Evolutionary conservation across 73 alveolate species (phyloP), one percentile per base, ranked within the genome.

Genomic region (Paramecium sexaurelia): DNA sequence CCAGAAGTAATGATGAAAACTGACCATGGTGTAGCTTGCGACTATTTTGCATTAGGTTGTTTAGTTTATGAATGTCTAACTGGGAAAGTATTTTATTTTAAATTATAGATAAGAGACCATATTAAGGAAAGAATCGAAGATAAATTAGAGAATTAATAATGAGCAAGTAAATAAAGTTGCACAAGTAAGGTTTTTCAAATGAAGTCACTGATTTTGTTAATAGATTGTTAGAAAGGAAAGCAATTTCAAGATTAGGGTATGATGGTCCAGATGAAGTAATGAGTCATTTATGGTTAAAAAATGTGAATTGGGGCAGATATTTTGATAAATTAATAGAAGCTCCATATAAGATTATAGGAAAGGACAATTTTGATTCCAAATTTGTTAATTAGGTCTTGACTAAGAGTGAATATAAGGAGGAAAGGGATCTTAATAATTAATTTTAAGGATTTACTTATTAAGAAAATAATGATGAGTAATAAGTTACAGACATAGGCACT

Each of bases 171-270:
- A 92, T 94, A 6, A 90, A 95, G 68, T 84, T 97, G 20, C 96
- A 96, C 55, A 95, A 92, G 66, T 55, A 84, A 75, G 99, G 99
- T 55, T 97, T 98, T 97, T 78, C 97, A 1, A 66, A 93, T 51
- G 99, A 97, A 92, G 96, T 98, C 40, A 98, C 98, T 39, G 99
- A 97, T 90, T 97, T 97, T 87, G 96, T 97, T 13, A 97, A 96
- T 92, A 98, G 95, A 86, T 95, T 95, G 5, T 29, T 98, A 8
- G 85, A 97, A 91, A 96, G 99, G 90, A 96, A 97, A 66, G 93
- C 95, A 22, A 89, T 92, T 75, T 92, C 94, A 61, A 94, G 99
- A 92, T 92, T 97, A 40, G 99, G 99, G 29, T 85, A 55, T 75
- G 92, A 94, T 67, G 99, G 99, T 1, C 97, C 98, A 7, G 36